Conservation (phyloP, 192 early-diverging fungal genomes). For the Podochytrium sp. region DNA sequence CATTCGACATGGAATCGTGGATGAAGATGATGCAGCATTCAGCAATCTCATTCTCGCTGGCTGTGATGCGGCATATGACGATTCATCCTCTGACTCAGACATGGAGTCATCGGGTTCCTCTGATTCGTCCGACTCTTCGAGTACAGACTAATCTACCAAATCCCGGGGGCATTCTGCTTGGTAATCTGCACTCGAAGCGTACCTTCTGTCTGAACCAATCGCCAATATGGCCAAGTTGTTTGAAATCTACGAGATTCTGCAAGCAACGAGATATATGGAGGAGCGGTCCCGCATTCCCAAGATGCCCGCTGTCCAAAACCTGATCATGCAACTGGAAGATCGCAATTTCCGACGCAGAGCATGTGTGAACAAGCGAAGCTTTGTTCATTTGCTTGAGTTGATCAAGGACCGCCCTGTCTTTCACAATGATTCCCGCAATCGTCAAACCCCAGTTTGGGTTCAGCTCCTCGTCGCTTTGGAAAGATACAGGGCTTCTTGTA, state of each 20-base stretch:
- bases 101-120: background rate
- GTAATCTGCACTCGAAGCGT: too few relatives aligned
- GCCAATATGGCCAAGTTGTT: background rate
- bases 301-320: too few relatives aligned
- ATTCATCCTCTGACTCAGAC: background rate
- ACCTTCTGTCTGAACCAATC: background rate
- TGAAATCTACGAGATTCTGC: background rate
- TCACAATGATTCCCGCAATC: conserved; percentile 6
- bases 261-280: background rate
- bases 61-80: background rate
- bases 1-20: background rate
- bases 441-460: conserved; percentile 10
- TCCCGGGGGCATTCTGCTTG: background rate
- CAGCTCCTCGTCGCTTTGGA: conserved; percentile 1
- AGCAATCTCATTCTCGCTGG: background rate
- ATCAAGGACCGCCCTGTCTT: conserved; percentile 17
- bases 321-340: background rate
- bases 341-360: background rate
- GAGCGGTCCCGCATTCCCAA: background rate
- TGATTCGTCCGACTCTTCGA: background rate
- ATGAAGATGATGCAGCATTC: background rate
- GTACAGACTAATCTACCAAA: background rate
- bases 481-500: background rate
- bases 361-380: background rate
- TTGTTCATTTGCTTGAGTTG: conserved; percentile 1